Evolutionary conservation across 73 alveolate genomes (phyloP).

Genomic region (Diophrys appendiculata): DNA sequence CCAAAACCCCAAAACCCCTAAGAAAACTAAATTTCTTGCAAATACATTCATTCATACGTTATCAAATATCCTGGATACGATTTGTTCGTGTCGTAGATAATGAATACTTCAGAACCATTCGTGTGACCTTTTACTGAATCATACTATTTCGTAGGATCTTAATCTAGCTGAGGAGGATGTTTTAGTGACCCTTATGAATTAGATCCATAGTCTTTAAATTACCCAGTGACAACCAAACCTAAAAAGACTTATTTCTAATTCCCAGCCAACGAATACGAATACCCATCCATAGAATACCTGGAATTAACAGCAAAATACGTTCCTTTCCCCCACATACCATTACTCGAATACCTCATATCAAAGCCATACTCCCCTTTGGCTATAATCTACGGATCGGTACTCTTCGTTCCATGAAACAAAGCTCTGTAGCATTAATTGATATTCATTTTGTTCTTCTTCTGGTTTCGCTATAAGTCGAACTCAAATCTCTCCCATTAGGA

Average conservation of each 20-base stretch:
- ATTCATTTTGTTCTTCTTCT: no score
- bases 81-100: constrained; percentile 36
- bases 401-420: constrained; percentile 21
- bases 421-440: no score
- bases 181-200: neutral
- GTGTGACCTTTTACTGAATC: constrained; percentile 44
- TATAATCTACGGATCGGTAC: constrained; percentile 1
- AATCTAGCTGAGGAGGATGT: constrained; percentile 25
- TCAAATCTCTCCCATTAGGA: no score
- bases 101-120: constrained; percentile 19
- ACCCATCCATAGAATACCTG: constrained; percentile 9
- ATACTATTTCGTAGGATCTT: constrained; percentile 3
- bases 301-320: constrained; percentile 39
- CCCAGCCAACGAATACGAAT: neutral
- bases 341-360: constrained; percentile 16
- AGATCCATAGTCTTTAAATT: constrained; percentile 2
- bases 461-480: no score
- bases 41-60: constrained; percentile 25
- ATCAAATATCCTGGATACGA: constrained; percentile 51
- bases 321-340: constrained; percentile 61
- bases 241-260: constrained; percentile 15
- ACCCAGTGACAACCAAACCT: constrained; percentile 23
- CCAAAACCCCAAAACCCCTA: no score
- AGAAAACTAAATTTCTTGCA: no score
- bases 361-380: constrained; percentile 20